Conservation (phyloP, 129 eudicot genomes). For the Flaveria bidentis region DNA sequence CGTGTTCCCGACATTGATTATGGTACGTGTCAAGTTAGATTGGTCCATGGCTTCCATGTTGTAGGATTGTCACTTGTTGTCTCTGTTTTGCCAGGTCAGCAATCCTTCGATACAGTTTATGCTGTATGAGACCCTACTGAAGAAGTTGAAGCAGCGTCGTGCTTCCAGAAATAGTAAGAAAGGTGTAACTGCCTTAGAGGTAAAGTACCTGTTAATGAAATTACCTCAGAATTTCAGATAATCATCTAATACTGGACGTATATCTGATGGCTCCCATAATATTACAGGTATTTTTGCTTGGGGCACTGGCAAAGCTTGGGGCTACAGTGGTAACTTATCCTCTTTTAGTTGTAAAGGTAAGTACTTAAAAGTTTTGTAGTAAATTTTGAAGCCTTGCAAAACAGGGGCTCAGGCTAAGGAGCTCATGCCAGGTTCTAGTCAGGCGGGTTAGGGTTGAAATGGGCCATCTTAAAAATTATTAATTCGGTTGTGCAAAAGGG, state of each 20-base stretch:
- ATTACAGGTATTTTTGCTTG: conserved; percentile 78
- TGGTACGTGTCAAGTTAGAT: conserved; percentile 60
- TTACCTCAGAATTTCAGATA: neutral
- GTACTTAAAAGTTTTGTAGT: neutral
- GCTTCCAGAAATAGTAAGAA: conserved; percentile 57
- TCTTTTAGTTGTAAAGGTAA: conserved; percentile 90
- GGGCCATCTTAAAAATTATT: too few species aligned
- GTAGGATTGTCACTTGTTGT: conserved; percentile 37
- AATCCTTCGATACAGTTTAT: conserved; percentile 98
- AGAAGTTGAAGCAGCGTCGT: conserved; percentile 81
- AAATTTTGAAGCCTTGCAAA: neutral
- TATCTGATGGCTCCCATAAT: conserved; percentile 22
- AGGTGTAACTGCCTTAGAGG: conserved; percentile 93
- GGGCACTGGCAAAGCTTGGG: conserved; percentile 97
- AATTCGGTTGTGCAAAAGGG: too few species aligned
- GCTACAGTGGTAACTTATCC: conserved; percentile 97
- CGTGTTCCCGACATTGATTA: conserved; percentile 86
- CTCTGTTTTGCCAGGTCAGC: conserved; percentile 64
- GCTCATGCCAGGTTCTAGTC: too few species aligned
- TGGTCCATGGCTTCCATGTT: conserved; percentile 17
- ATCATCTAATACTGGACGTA: conserved; percentile 17
- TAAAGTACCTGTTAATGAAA: conserved; percentile 27
- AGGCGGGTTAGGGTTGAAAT: too few species aligned
- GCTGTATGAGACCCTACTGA: conserved; percentile 91
- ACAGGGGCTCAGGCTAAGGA: too few species aligned